Conservation (phyloP, 257 asterid species). For the Anisodus tanguticus region DNA sequence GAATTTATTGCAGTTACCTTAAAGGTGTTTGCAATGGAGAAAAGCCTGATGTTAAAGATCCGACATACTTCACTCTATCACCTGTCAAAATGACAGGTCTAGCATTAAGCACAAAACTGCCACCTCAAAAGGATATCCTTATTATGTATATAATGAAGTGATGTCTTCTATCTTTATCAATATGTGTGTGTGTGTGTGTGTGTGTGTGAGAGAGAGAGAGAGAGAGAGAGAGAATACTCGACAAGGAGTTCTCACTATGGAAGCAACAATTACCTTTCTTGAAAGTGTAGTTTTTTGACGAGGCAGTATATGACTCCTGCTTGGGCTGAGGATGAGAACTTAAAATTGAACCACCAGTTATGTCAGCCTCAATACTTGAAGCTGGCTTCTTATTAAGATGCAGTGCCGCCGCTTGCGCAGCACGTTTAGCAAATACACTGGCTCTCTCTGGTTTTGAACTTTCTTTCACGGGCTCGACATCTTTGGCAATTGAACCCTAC, state of each 20-base stretch:
- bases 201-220: not conserved
- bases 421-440: slow-evolving; percentile 66
- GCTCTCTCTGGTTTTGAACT: slow-evolving; percentile 68
- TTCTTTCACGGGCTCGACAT: slow-evolving; percentile 66
- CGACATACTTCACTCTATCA: slow-evolving; percentile 78
- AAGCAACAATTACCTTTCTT: slow-evolving; percentile 58
- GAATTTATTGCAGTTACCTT: slow-evolving; percentile 50
- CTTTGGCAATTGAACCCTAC: slow-evolving; percentile 69
- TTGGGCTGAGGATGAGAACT: slow-evolving; percentile 68
- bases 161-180: not conserved
- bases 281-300: slow-evolving; percentile 68
- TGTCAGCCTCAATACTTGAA: slow-evolving; percentile 76
- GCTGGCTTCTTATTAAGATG: slow-evolving; percentile 69
- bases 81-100: slow-evolving; percentile 55
- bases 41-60: slow-evolving; percentile 57
- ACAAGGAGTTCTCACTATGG: not conserved
- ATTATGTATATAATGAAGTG: not conserved
- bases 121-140: not conserved
- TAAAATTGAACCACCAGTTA: slow-evolving; percentile 61
- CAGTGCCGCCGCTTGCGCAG: slow-evolving; percentile 50
- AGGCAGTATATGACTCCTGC: slow-evolving; percentile 83
- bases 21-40: slow-evolving; percentile 57
- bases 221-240: not conserved
- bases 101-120: slow-evolving; percentile 5
- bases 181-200: no score